Evolutionary conservation across 73 alveolate species (phyloP).

Genomic region (Paramecium sexaurelia): DNA sequence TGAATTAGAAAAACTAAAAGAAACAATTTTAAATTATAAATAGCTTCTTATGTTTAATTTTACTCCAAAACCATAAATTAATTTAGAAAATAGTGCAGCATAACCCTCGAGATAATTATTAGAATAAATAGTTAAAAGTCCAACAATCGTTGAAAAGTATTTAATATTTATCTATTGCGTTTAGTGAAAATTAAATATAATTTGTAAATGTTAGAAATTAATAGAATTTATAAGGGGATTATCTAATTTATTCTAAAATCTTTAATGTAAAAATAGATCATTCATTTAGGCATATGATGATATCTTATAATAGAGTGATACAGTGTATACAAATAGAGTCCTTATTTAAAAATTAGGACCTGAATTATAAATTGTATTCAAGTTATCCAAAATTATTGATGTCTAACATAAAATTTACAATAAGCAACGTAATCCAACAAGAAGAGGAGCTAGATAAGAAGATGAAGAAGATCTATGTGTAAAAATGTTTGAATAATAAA

Average conservation of each 20-base stretch:
- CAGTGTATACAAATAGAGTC: background rate
- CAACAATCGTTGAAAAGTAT: background rate
- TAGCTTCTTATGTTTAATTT: background rate
- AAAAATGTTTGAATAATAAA: constrained; percentile 2
- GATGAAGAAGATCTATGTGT: constrained; percentile 24
- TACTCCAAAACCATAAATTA: constrained; percentile 27
- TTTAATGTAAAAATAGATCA: background rate
- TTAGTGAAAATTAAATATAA: background rate
- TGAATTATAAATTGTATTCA: constrained; percentile 14
- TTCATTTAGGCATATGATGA: background rate
- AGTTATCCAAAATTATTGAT: constrained; percentile 23
- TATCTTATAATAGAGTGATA: background rate
- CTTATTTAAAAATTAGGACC: constrained; percentile 9
- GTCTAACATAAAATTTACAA: background rate
- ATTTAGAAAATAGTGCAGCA: background rate
- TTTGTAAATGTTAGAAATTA: background rate
- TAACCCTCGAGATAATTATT: background rate
- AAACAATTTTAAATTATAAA: constrained; percentile 13
- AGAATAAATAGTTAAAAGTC: background rate
- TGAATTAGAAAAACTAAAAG: constrained; percentile 27
- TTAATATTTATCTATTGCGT: background rate
- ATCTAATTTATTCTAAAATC: background rate
- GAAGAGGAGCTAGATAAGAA: constrained; percentile 5
- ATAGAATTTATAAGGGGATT: background rate
- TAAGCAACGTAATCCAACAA: background rate